Evolutionary conservation across 2,329 filamentous ascomycete genomes (phyloP).

Genomic region (Massarina eburnea): DNA sequence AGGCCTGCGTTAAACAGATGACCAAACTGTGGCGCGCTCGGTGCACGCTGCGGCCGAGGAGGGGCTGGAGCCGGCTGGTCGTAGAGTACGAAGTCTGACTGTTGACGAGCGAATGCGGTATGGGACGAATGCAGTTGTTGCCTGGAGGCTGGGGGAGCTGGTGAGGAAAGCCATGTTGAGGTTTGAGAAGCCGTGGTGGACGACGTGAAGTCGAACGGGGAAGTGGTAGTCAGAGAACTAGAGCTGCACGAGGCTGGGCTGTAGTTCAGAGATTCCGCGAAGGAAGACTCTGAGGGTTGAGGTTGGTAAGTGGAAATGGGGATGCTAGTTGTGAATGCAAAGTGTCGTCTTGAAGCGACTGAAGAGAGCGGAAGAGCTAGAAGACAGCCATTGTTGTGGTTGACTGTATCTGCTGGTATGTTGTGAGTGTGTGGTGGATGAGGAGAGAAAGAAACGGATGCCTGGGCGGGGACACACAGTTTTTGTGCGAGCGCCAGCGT

Average conservation of each 20-base stretch:
- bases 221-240: conserved; percentile 59
- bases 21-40: conserved; percentile 56
- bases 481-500: conserved; percentile 13
- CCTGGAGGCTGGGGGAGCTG: conserved; percentile 54
- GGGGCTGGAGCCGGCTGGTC: conserved; percentile 49
- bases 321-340: conserved; percentile 31
- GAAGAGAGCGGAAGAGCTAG: conserved; percentile 29
- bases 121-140: conserved; percentile 50
- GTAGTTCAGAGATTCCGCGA: conserved; percentile 62
- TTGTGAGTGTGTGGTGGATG: conserved; percentile 14
- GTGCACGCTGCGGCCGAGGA: conserved; percentile 51
- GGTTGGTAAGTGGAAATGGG: conserved; percentile 28
- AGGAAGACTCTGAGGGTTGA: conserved; percentile 43
- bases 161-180: conserved; percentile 79
- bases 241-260: conserved; percentile 64
- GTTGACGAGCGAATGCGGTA: conserved; percentile 50
- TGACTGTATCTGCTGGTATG: conserved; percentile 26
- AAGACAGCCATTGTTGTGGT: conserved; percentile 43
- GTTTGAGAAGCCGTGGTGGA: conserved; percentile 77
- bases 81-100: conserved; percentile 81
- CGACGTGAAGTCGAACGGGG: conserved; percentile 68
- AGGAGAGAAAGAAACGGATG: conserved; percentile 30
- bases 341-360: conserved; percentile 31
- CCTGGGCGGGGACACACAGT: conserved; percentile 26
- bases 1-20: conserved; percentile 61